Conservation (phyloP, 2,329 filamentous ascomycete genomes). For the Talaromyces sp. region DNA sequence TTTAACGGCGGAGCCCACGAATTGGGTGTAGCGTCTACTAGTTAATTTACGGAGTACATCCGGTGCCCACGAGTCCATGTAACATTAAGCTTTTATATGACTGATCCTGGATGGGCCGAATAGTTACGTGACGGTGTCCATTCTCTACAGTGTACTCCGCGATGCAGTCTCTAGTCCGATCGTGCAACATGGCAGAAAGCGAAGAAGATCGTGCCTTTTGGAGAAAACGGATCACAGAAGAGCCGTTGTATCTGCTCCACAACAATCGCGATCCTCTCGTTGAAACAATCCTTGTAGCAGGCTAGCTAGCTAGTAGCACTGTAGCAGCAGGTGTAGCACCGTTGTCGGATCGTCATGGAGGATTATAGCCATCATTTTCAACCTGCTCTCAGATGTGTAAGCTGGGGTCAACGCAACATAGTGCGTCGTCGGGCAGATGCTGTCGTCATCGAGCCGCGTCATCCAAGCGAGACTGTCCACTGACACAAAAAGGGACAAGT, state of each 20-base stretch:
- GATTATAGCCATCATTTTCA: neutral
- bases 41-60: neutral
- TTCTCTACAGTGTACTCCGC: neutral
- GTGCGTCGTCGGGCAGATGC: neutral
- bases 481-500: neutral
- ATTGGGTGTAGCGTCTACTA: neutral
- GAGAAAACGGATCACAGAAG: neutral
- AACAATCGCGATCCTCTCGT: neutral
- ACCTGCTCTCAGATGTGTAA: neutral
- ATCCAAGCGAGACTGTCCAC: neutral
- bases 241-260: neutral
- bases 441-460: constrained; percentile 16
- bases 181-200: neutral
- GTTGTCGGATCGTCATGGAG: neutral
- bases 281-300: neutral
- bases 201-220: neutral
- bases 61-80: neutral
- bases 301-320: no score
- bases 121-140: neutral
- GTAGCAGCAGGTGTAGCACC: no score
- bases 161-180: neutral
- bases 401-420: neutral
- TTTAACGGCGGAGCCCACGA: neutral
- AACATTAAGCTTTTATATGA: neutral
- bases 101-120: neutral